Evolutionary conservation across 78 protist species (phyloP), one percentile per base, ranked within the genome.

Genomic region (Trichosphaerium sp.): DNA sequence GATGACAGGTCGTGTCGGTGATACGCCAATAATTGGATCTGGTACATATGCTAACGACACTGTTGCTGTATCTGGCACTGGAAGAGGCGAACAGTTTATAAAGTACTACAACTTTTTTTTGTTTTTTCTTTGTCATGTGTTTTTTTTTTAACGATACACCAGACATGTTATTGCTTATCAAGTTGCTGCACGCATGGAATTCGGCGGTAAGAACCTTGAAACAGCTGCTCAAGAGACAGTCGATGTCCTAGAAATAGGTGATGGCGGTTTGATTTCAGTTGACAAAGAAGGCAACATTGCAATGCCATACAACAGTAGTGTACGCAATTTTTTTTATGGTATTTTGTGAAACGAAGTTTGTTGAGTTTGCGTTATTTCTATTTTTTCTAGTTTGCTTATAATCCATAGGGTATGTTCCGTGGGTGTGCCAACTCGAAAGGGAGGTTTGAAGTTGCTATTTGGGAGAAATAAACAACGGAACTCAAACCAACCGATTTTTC

Each of bases 1-100:
- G 62, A 71, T 61, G 73, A 39, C 14, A 32, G 88, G 88, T 4
- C 76, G 88, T 54, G 65, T 82, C 14, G 88, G 88, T 12, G 88
- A 82, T 69, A 66, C 69, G 43, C 88, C 88, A 21, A 72, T 82
- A 43, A 63, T 82, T 34, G 88, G 88, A 10, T 78, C 84, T 4
- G 88, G 88, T 29, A 54, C 71, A 23, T 79, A 69, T 39, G 72
- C 71, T 3, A 75, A 75, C 15, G 61, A 61, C 23, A 62, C 51
- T 0, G 67, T 49, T 42, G 85, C 85, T 0, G 85, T 79, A 11
- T 52, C 69, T 8, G 68, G 76, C 10, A 79, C 85, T 28, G 85
- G 85, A 21, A 54, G 59, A 6, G 85, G 85, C 40, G 85, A 79
- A 43, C 31, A 66, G 39, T 79, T 79, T 57, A 68, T 69, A 2